Evolutionary conservation across 2,329 filamentous ascomycete species (phyloP), one percentile per base, ranked within the genome.

Genomic region (Ophiosphaerella korrae): DNA sequence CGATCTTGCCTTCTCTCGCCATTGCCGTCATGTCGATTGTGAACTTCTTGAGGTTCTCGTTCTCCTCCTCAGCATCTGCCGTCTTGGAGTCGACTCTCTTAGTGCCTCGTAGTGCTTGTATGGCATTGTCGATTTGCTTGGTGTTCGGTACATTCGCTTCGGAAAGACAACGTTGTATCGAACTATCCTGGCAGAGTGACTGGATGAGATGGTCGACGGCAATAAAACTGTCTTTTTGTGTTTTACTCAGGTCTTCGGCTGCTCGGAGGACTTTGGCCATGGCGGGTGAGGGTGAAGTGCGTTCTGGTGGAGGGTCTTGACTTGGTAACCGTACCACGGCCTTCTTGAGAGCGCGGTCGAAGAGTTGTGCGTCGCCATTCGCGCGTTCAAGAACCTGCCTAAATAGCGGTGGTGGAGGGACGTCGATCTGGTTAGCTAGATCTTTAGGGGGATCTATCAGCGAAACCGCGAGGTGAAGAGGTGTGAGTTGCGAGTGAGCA

Each of bases 11-110:
- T 78, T 99, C 94, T 72, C 92, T 84, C 53, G 94, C 94, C 87
- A 97, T 88, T 42, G 90, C 83, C 9, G 94, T 99, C 92, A 99
- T 96, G 76, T 99, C 94, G 67, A 97, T 94, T 49, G 94, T 97
- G 76, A 97, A 99, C 70, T 97, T 99, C 79, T 92, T 90, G 53
- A 99, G 80, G 71, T 96, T 97, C 77, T 99, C 94, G 67, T 92
- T 90, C 67, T 97, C 93, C 67, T 89, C 82, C 75, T 97, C 94
- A 0, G 88, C 87, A 75, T 99, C 94, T 48, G 94, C 94, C 3
- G 90, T 96, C 80, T 96, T 96, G 53, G 91, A 96, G 76, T 99
- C 94, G 36, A 99, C 92, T 57, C 93, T 84, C 78, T 87, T 91
- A 36, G 92, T 97, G 54, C 94, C 94, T 58, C 94, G 88, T 64